Evolutionary conservation across 768 basidiomycete genomes (phyloP).

Genomic region (Termitomyces bulborhizus): DNA sequence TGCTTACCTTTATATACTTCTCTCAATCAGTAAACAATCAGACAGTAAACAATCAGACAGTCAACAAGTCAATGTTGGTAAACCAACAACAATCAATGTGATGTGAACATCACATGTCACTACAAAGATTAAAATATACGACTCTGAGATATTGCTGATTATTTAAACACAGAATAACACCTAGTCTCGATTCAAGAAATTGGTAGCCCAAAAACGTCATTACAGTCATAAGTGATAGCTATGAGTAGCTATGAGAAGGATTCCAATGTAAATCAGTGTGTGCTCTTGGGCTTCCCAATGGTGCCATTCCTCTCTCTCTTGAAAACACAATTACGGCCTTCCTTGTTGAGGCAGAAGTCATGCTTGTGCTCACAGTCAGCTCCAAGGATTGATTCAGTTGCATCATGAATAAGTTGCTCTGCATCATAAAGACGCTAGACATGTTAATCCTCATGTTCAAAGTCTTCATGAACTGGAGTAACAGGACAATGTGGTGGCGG

Average conservation of each 20-base stretch:
- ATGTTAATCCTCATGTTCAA: conserved; percentile 45
- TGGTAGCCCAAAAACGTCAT: no score
- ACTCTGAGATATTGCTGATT: no score
- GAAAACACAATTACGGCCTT: conserved; percentile 57
- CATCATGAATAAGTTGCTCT: conserved; percentile 36
- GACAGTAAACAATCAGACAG: background rate
- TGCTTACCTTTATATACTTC: background rate
- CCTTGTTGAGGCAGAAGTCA: conserved; percentile 60
- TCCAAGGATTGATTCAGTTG: conserved; percentile 43
- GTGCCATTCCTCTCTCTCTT: conserved; percentile 52
- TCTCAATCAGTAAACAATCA: no score
- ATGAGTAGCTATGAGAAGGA: no score
- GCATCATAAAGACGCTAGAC: conserved; percentile 52
- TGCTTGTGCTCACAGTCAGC: conserved; percentile 60
- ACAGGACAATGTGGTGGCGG: conserved; percentile 20
- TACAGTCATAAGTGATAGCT: no score
- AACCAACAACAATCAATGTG: no score
- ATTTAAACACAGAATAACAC: no score
- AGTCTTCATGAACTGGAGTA: conserved; percentile 30
- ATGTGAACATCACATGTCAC: no score
- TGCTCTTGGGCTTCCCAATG: conserved; percentile 49
- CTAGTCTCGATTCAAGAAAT: no score
- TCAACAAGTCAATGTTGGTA: no score
- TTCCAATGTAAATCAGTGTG: no score
- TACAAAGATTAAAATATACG: no score